phyloP scores from a whole-genome alignment of 2,329 filamentous ascomycete genomes.

The Fonsecaea multimorphosa region DNA sequence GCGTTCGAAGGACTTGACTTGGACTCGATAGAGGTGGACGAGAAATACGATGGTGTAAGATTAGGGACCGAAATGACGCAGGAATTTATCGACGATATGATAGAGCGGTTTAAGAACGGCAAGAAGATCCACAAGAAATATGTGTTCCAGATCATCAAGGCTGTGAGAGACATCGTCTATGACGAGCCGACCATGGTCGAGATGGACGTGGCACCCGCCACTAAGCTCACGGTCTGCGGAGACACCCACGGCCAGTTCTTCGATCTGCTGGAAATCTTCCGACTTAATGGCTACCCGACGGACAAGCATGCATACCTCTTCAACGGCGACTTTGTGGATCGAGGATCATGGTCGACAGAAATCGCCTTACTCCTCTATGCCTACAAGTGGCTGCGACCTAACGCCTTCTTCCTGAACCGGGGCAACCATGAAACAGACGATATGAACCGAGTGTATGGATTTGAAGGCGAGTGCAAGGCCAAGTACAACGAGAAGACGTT shows the following conservation, averaged over 20 bases:
- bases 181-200: conserved; percentile 98
- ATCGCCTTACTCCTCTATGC: conserved; percentile 92
- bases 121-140: conserved; percentile 97
- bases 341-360: conserved; percentile 97
- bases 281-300: conserved; percentile 81
- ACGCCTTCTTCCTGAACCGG: conserved; percentile 90
- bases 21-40: conserved; percentile 81
- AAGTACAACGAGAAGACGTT: conserved; percentile 97
- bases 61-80: conserved; percentile 86
- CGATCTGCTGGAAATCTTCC: conserved; percentile 94
- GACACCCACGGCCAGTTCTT: conserved; percentile 99
- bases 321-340: conserved; percentile 98
- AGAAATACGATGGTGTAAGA: conserved; percentile 81
- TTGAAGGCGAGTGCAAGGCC: conserved; percentile 96
- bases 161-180: conserved; percentile 86
- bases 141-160: conserved; percentile 92
- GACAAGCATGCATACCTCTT: conserved; percentile 94
- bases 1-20: conserved; percentile 89
- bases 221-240: conserved; percentile 89
- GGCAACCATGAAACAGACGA: conserved; percentile 99
- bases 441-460: conserved; percentile 98
- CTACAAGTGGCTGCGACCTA: conserved; percentile 93
- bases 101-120: conserved; percentile 89
- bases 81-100: conserved; percentile 98
- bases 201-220: conserved; percentile 76